Base-by-base conservation (phyloP, 2,329 filamentous ascomycete genomes). In the Cordyceps farinosa region DNA sequence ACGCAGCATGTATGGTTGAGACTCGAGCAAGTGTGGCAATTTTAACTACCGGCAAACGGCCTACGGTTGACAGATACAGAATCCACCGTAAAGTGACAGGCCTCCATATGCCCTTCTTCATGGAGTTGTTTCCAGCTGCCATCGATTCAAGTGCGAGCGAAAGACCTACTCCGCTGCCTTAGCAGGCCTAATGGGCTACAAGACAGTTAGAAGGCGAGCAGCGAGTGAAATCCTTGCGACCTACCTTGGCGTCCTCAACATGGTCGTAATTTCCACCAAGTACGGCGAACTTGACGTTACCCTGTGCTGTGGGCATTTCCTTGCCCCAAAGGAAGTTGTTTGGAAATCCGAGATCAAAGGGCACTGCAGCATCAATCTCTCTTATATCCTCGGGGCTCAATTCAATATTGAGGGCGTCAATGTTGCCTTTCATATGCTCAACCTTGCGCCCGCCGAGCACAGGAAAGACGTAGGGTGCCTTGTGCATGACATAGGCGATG, bases 401-500 rank as follows among this genome's bases (percentile, higher is more conserved):
- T 61, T 81, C 76, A 48, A 92, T 76, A 1, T 78, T 80, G 44
- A 93, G 78, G 0, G 88, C 87, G 69, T 88, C 83, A 67, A 92
- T 88, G 69, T 91, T 92, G 63, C 80, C 81, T 70, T 87, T 83
- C 47, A 93, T 76, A 70, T 92, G 89, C 56, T 88, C 84, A 10
- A 90, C 73, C 68, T 87, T 91, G 11, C 89, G 82, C 0, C 87
- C 87, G 11, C 90, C 89, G 5, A 91, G 79, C 47, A 92, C 86
- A 1, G 90, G 90, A 70, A 90, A 91, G 13, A 92, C 87, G 69
- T 90, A 86, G 0, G 88, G 84, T 0, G 87, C 79, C 76, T 92
- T 91, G 67, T 86, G 82, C 80, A 90, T 83, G 15, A 92, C 86
- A 70, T 92, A 92, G 2, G 90, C 89, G 30, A 92, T 75, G 9